Base-by-base conservation (phyloP, 192 early-diverging fungal genomes). In the Phycomyces nitens region DNA sequence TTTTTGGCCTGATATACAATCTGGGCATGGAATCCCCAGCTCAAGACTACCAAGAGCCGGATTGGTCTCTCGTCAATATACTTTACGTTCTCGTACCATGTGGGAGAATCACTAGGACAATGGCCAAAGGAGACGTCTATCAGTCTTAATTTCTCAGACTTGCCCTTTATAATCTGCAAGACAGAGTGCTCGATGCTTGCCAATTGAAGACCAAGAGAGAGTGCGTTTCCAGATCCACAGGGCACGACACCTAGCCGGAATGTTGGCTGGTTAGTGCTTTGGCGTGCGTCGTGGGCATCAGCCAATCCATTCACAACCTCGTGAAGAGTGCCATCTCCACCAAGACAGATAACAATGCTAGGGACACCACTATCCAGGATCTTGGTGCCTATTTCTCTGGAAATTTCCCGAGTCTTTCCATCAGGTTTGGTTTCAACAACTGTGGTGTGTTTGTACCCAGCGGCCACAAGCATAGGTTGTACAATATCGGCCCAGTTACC, bases 1-100 rank as follows among this genome's bases (percentile, higher is more conserved):
- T 73, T 74, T 15, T 74, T 60, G 1, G 80, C 66, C 43, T 82
- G 76, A n/a, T 72, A 70, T 10, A 82, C 80, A 27, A 79, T 76
- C 47, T 79, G 75, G 29, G 77, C 76, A 55, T 82, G 80, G 18
- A 82, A 73, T 18, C 80, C 80, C 71, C 68, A 80, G 44, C 77
- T 79, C 61, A 80, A 69, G 44, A 82, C 77, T 1, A 82, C 80
- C 1, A 77, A 44, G 3, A 75, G 38, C 1, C 62, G 63, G 6
- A 23, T 38, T 6, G 53, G 63, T 1, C 50, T 26, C 5, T 38
- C 12, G 5, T 56, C 20, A 3, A 51, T 47, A 14, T 44, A 69
- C 2, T 68, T 69, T 6, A 79, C 60, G 6, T 65, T 29, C 4
- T 65, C 15, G 6, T 67, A 27, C 76, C 79, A 77, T 9, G 51